Evolutionary conservation across 164 flowering plant species (phyloP).

Genomic region (Umbellularia californica): DNA sequence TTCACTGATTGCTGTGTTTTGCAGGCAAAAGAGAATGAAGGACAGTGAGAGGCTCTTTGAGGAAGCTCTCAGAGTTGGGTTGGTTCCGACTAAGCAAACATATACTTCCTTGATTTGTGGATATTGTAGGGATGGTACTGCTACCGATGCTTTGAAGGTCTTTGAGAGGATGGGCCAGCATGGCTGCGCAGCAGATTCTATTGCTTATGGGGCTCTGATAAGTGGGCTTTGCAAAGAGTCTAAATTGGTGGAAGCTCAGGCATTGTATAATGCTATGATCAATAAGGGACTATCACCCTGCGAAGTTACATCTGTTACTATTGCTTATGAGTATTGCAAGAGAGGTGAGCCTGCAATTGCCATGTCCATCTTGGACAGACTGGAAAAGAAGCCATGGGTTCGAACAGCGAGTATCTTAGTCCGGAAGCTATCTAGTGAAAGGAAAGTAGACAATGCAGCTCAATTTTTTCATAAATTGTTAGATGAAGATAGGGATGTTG

Average conservation of each 20-base stretch:
- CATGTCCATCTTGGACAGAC: slow-evolving; percentile 51
- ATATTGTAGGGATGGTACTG: slow-evolving; percentile 51
- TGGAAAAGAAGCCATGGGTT: slow-evolving; percentile 68
- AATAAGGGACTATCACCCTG: slow-evolving; percentile 74
- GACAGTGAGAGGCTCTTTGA: slow-evolving; percentile 61
- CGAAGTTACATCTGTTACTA: slow-evolving; percentile 81
- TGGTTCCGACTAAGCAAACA: slow-evolving; percentile 73
- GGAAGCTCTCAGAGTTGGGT: slow-evolving; percentile 48
- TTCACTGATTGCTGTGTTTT: slow-evolving; percentile 54
- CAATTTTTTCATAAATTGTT: slow-evolving; percentile 54
- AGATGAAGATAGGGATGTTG: slow-evolving; percentile 47
- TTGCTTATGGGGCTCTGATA: slow-evolving; percentile 79
- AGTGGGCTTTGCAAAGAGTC: slow-evolving; percentile 88
- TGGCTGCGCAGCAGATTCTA: slow-evolving; percentile 66
- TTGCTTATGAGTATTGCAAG: slow-evolving; percentile 81
- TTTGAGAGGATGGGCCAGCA: slow-evolving; percentile 51
- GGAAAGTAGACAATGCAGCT: slow-evolving; percentile 67
- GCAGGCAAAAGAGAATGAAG: slow-evolving; percentile 55
- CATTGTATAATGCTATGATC: slow-evolving; percentile 63
- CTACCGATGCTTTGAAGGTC: slow-evolving; percentile 39
- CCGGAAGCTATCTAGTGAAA: slow-evolving; percentile 81
- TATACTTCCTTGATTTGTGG: slow-evolving; percentile 87
- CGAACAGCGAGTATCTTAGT: slow-evolving; percentile 63
- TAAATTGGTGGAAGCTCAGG: slow-evolving; percentile 57
- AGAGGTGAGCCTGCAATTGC: slow-evolving; percentile 51